phyloP scores from a whole-genome alignment of 2,329 filamentous ascomycete genomes.

The Cadophora gregata region DNA sequence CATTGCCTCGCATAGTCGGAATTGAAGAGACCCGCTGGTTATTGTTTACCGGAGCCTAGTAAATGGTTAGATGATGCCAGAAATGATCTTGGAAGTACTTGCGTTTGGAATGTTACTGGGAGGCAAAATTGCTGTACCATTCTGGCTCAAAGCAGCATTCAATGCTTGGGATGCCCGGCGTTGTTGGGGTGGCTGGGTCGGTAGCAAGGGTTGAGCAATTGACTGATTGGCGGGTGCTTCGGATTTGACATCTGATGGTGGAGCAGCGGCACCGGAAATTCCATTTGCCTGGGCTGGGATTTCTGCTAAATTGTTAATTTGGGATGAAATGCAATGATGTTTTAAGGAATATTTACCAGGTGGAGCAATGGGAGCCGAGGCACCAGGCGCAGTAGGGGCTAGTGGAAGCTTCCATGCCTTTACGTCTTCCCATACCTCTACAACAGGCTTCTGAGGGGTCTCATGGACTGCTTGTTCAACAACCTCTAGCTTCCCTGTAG shows the following conservation, averaged over 20 bases:
- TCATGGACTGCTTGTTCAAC: constrained; percentile 84
- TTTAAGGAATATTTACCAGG: constrained; percentile 19
- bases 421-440: constrained; percentile 84
- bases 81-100: constrained; percentile 26
- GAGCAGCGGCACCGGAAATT: constrained; percentile 22
- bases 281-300: constrained; percentile 34
- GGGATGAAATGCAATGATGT: not conserved
- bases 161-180: constrained; percentile 23
- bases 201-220: constrained; percentile 17
- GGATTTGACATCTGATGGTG: constrained; percentile 33
- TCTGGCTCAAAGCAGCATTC: constrained; percentile 27
- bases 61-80: constrained; percentile 23
- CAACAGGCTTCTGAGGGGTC: constrained; percentile 82
- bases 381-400: constrained; percentile 28
- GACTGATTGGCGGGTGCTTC: constrained; percentile 29
- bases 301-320: constrained; percentile 25
- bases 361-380: constrained; percentile 23
- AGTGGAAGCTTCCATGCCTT: constrained; percentile 66
- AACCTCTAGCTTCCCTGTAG: constrained; percentile 75
- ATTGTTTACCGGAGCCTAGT: constrained; percentile 35
- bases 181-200: constrained; percentile 12
- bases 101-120: constrained; percentile 40
- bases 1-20: constrained; percentile 41
- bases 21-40: constrained; percentile 38
- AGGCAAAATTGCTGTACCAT: constrained; percentile 33